Conservation (phyloP, 176 grass and related monocot species). For the Juncus effusus region DNA sequence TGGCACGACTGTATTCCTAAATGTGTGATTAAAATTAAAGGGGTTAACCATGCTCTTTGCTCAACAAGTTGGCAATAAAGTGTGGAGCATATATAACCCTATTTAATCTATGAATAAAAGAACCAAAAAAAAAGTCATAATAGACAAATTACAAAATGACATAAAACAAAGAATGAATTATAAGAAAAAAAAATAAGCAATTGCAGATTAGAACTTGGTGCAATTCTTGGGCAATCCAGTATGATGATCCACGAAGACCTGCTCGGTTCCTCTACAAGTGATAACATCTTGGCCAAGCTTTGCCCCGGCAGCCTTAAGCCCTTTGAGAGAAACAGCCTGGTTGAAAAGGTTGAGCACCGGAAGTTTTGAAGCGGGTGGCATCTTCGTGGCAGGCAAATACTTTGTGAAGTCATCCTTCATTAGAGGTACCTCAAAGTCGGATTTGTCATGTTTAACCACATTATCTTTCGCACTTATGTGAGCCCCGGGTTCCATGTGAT, state of each 20-base stretch:
- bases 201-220: slow-evolving; percentile 41
- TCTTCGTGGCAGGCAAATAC: slow-evolving; percentile 60
- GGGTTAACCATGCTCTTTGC: too few relatives aligned
- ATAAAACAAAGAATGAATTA: slow-evolving; percentile 8
- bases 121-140: background rate
- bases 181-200: slow-evolving; percentile 12
- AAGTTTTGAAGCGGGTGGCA: slow-evolving; percentile 86
- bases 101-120: background rate
- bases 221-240: slow-evolving; percentile 78
- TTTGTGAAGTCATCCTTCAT: slow-evolving; percentile 66
- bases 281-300: slow-evolving; percentile 80
- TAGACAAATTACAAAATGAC: slow-evolving; percentile 17
- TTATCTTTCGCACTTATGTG: slow-evolving; percentile 96
- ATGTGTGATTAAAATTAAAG: too few relatives aligned
- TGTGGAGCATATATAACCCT: too few relatives aligned
- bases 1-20: too few relatives aligned
- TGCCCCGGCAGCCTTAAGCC: slow-evolving; percentile 85
- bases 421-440: slow-evolving; percentile 80
- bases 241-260: slow-evolving; percentile 52
- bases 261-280: slow-evolving; percentile 30
- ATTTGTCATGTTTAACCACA: slow-evolving; percentile 55
- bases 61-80: too few relatives aligned
- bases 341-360: slow-evolving; percentile 93
- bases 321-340: slow-evolving; percentile 78
- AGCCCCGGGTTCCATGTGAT: slow-evolving; percentile 98